Percentiles rank a stretch among this genome's conserved stretches.
Conservation (phyloP, 768 basidiomycete species). For the Tylopilus plumbeoviolaceoides region DNA sequence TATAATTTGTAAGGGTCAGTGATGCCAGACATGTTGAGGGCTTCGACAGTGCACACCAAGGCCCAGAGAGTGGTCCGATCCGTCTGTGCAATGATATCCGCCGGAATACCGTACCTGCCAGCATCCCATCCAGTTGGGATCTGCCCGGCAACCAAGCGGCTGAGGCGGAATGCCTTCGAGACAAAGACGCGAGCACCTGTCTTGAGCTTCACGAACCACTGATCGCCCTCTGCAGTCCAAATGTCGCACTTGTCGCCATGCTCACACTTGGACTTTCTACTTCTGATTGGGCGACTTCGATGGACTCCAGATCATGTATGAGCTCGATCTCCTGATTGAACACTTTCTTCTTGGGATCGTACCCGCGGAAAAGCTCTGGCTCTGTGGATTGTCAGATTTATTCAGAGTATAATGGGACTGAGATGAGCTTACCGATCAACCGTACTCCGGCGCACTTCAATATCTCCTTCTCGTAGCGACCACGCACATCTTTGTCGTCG, state of each 20-base stretch:
- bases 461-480: slow-evolving; percentile 96
- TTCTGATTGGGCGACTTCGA: slow-evolving; percentile 88
- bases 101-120: slow-evolving; percentile 93
- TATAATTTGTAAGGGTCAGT: slow-evolving; percentile 98
- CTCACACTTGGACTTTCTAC: slow-evolving; percentile 95
- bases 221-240: slow-evolving; percentile 88
- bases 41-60: slow-evolving; percentile 89
- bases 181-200: slow-evolving; percentile 90
- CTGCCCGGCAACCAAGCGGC: slow-evolving; percentile 91
- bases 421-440: slow-evolving; percentile 70
- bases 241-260: slow-evolving; percentile 96
- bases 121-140: slow-evolving; percentile 98
- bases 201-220: too few species aligned
- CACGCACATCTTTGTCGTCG: slow-evolving; percentile 99
- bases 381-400: slow-evolving; percentile 46
- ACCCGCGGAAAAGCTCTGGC: slow-evolving; percentile 96
- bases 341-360: slow-evolving; percentile 95
- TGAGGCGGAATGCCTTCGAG: slow-evolving; percentile 94
- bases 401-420: background rate
- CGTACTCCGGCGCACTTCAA: slow-evolving; percentile 88
- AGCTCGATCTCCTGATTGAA: slow-evolving; percentile 98
- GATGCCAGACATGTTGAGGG: slow-evolving; percentile 93
- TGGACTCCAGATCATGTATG: slow-evolving; percentile 92
- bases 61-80: slow-evolving; percentile 95
- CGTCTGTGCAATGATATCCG: slow-evolving; percentile 91